phyloP scores from a whole-genome alignment of 2,329 filamentous ascomycete species.

The Penicillium aurantiogriseum region DNA sequence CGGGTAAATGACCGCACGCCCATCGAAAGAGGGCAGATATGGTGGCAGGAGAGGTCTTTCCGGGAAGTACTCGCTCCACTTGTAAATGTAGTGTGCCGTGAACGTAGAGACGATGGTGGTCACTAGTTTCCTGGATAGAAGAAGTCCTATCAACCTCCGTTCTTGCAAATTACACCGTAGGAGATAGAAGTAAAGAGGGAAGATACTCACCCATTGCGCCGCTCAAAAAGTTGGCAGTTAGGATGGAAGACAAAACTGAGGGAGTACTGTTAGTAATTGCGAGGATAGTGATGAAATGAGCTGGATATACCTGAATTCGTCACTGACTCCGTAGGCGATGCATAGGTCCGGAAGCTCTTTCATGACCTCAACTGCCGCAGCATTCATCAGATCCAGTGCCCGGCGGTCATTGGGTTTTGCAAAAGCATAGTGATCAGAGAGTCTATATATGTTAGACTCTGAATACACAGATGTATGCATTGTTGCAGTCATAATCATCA shows the following conservation, averaged over 20 bases:
- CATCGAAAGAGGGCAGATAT: constrained; percentile 81
- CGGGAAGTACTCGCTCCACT: constrained; percentile 75
- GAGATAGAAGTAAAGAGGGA: not conserved
- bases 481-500: not conserved
- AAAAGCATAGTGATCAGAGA: constrained; percentile 80
- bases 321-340: constrained; percentile 88
- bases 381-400: constrained; percentile 91
- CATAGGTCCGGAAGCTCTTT: constrained; percentile 79
- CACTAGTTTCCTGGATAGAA: constrained; percentile 71
- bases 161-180: not conserved
- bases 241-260: constrained; percentile 84
- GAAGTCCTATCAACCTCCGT: not conserved
- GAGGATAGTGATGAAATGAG: not conserved
- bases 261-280: not conserved
- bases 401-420: constrained; percentile 88
- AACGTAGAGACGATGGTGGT: constrained; percentile 92
- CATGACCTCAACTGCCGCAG: constrained; percentile 80
- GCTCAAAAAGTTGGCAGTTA: constrained; percentile 76
- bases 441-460: constrained; percentile 48
- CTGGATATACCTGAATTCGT: constrained; percentile 67
- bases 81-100: constrained; percentile 81
- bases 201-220: constrained; percentile 66
- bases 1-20: constrained; percentile 86
- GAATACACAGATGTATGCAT: not conserved
- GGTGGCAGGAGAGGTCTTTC: constrained; percentile 68